Evolutionary conservation across 2,329 filamentous ascomycete genomes (phyloP).

Genomic region (Leptodontidium sp.): DNA sequence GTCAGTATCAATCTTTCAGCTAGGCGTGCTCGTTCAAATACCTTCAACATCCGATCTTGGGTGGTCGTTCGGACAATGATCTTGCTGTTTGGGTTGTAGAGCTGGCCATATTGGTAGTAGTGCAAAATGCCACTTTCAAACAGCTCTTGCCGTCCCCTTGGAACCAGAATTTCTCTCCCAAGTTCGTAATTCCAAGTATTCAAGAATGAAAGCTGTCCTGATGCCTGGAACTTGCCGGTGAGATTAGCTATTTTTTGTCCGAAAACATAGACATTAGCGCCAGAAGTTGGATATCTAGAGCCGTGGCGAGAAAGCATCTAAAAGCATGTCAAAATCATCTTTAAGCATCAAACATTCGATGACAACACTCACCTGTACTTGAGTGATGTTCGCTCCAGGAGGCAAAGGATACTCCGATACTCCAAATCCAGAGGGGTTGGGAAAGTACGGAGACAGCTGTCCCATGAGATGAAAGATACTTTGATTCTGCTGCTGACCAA

Average conservation of each 20-base stretch:
- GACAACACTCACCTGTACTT: constrained; percentile 58
- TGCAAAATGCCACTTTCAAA: constrained; percentile 76
- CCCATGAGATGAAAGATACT: constrained; percentile 78
- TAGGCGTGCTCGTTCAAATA: constrained; percentile 47
- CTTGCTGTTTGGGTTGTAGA: constrained; percentile 77
- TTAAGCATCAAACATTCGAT: neutral
- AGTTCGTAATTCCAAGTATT: constrained; percentile 74
- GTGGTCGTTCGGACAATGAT: constrained; percentile 78
- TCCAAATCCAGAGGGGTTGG: constrained; percentile 73
- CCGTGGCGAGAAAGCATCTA: constrained; percentile 79
- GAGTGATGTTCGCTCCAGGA: constrained; percentile 70
- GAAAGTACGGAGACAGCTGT: constrained; percentile 73
- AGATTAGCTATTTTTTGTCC: constrained; percentile 65
- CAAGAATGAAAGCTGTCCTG: constrained; percentile 69
- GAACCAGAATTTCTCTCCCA: constrained; percentile 75
- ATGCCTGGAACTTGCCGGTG: constrained; percentile 61
- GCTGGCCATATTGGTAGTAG: constrained; percentile 62
- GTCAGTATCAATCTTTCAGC: constrained; percentile 18
- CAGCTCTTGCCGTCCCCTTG: constrained; percentile 75
- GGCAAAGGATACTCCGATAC: constrained; percentile 76
- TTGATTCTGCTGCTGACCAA: constrained; percentile 64
- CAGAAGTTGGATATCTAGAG: constrained; percentile 73
- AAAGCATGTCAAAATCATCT: constrained; percentile 59
- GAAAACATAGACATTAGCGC: constrained; percentile 61
- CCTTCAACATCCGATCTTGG: constrained; percentile 78